Evolutionary conservation across 192 early-diverging fungal genomes (phyloP).

Genomic region (Rhizophagus sp.): DNA sequence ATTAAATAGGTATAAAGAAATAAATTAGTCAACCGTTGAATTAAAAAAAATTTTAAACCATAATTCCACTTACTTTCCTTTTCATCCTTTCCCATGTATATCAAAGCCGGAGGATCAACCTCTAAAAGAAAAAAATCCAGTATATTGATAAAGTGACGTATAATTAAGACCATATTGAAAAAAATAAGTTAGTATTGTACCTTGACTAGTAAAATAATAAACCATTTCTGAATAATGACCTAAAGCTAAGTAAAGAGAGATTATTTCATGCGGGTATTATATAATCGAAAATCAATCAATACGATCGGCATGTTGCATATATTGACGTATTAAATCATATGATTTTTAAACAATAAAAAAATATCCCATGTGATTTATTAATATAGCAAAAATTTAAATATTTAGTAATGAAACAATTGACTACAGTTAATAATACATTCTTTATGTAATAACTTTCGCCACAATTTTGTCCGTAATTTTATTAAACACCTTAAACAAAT

Average conservation of each 20-base stretch:
- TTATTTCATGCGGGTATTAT: too few species aligned
- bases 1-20: neutral
- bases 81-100: constrained; percentile 99
- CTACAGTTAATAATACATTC: neutral
- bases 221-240: constrained; percentile 5
- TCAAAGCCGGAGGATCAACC: constrained; percentile 68
- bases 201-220: constrained; percentile 24
- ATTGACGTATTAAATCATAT: too few species aligned
- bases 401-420: too few species aligned
- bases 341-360: too few species aligned
- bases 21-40: neutral
- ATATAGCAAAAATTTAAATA: too few species aligned
- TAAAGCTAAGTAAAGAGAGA: too few species aligned
- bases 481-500: constrained; percentile 55
- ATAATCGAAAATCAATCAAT: too few species aligned
- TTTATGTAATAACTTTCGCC: constrained; percentile 27
- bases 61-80: constrained; percentile 74
- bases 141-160: neutral
- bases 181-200: neutral
- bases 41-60: neutral
- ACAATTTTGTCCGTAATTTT: constrained; percentile 49
- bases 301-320: too few species aligned
- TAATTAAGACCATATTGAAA: neutral
- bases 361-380: too few species aligned
- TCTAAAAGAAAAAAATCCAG: constrained; percentile 34